A percentile compares a stretch with the other conserved stretches of the same genome.
Evolutionary conservation across 768 basidiomycete species (phyloP).

Genomic region (Boletus sp.): DNA sequence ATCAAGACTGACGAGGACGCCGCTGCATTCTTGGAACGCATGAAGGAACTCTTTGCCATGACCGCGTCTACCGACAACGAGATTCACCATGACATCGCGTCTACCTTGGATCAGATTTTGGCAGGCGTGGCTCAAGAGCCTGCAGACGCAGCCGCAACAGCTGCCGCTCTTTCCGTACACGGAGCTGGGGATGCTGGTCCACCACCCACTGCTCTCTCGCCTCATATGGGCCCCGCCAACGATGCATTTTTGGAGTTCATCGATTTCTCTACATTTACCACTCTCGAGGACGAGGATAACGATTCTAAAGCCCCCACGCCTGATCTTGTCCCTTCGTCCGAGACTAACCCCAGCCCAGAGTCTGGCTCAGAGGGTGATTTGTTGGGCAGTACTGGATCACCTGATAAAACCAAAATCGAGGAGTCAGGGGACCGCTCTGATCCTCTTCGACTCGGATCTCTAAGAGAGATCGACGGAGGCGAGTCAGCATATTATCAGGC

Average conservation of each 20-base stretch:
- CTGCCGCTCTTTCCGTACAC: conserved; percentile 25
- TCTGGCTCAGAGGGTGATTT: conserved; percentile 63
- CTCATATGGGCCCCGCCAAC: conserved; percentile 35
- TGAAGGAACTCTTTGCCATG: conserved; percentile 61
- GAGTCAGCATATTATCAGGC: conserved; percentile 63
- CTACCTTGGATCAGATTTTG: conserved; percentile 60
- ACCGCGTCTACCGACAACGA: conserved; percentile 40
- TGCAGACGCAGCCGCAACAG: conserved; percentile 30
- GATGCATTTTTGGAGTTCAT: conserved; percentile 50
- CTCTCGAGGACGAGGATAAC: conserved; percentile 54
- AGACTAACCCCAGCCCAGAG: conserved; percentile 75
- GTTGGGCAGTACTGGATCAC: conserved; percentile 41
- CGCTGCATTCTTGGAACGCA: conserved; percentile 54
- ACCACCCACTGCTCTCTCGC: conserved; percentile 34
- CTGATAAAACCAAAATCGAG: conserved; percentile 52
- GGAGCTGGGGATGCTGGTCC: conserved; percentile 28
- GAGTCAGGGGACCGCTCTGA: conserved; percentile 44
- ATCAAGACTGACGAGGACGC: conserved; percentile 71
- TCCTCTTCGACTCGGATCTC: conserved; percentile 53
- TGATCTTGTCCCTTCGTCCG: conserved; percentile 65
- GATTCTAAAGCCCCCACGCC: conserved; percentile 70
- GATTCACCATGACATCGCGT: conserved; percentile 46
- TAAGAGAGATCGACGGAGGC: conserved; percentile 73
- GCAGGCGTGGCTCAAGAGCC: conserved; percentile 51
- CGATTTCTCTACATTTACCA: conserved; percentile 63